Conservation (phyloP, 306 rosid species). For the Citrullus amarus region DNA sequence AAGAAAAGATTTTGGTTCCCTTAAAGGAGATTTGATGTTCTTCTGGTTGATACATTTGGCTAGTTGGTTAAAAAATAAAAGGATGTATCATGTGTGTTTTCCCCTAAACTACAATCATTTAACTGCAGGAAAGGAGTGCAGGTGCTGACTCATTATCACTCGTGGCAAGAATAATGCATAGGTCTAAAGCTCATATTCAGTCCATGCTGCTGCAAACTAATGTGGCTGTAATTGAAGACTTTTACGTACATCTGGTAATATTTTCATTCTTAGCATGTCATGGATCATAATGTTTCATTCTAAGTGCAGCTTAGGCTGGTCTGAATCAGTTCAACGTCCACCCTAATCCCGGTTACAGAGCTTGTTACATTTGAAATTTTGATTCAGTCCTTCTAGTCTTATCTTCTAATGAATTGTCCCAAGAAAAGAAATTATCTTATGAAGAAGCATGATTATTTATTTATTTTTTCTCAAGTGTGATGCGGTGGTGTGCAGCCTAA, state of each 20-base stretch:
- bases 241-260: conserved; percentile 71
- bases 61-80: not conserved
- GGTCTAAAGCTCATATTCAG: conserved; percentile 83
- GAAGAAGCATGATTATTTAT: no score
- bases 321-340: not conserved
- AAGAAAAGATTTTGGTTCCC: not conserved
- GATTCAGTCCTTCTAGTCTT: not conserved
- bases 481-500: no score
- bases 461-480: no score
- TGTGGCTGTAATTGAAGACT: conserved; percentile 78
- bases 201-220: conserved; percentile 82
- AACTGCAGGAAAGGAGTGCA: conserved; percentile 87
- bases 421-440: not conserved
- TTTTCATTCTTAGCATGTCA: not conserved
- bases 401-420: not conserved
- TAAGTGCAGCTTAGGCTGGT: not conserved
- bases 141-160: conserved; percentile 76
- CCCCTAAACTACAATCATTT: conserved; percentile 14
- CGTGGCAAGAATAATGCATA: conserved; percentile 69
- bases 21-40: not conserved
- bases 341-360: not conserved
- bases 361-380: not conserved
- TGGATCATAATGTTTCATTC: not conserved
- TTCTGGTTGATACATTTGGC: not conserved
- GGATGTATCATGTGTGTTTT: not conserved